These are phyloP conservation scores for Malus hybrid DNA, from an alignment of 331 rosid species.

Conservation along the genomic window DNA sequence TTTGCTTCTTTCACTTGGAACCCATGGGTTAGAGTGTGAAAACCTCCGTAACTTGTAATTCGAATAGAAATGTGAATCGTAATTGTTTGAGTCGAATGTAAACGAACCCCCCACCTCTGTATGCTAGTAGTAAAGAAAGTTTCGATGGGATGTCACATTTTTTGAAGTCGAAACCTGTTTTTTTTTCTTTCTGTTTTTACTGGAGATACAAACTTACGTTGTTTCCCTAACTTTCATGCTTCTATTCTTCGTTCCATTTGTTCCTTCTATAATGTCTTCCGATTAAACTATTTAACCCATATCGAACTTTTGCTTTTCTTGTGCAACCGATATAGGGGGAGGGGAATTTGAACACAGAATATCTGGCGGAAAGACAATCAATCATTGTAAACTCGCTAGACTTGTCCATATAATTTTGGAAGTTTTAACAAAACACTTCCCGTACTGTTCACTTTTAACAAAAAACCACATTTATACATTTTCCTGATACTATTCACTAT, in stretches of 20 bases:
- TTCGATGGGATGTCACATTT: neutral
- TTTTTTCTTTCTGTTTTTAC: neutral
- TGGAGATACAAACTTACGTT: neutral
- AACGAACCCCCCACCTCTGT: neutral
- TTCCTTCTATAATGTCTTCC: neutral
- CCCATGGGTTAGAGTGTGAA: too few species aligned
- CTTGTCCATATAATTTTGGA: neutral
- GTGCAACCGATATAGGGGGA: too few species aligned
- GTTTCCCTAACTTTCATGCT: neutral
- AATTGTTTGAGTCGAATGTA: neutral
- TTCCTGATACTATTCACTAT: too few species aligned
- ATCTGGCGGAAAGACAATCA: too few species aligned
- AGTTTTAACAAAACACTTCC: too few species aligned
- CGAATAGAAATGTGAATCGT: neutral
- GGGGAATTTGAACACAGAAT: too few species aligned
- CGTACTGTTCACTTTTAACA: too few species aligned
- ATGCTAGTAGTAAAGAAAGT: neutral
- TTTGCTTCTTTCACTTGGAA: neutral
- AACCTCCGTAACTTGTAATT: neutral
- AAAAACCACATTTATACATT: too few species aligned
- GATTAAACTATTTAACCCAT: neutral
- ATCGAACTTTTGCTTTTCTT: too few species aligned
- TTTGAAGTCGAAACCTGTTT: neutral
- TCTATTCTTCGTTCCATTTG: neutral
- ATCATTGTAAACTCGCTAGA: neutral